phyloP scores from a whole-genome alignment of 345 rosid species.

The Excoecaria agallocha region DNA sequence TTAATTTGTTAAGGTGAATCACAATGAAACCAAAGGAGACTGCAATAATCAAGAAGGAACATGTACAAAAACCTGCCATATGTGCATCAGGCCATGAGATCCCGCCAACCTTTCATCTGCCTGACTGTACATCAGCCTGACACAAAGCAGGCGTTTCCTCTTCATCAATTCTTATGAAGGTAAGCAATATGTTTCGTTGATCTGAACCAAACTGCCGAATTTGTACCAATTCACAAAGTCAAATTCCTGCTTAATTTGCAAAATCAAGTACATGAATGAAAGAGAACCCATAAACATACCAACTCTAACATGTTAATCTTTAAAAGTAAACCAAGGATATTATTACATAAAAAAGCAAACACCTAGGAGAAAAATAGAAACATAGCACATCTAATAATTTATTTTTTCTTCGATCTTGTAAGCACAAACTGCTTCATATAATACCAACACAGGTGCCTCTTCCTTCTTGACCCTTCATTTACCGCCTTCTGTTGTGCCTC shows the following conservation, averaged over 20 bases:
- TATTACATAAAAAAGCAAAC: conserved; percentile 18
- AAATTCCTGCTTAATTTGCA: neutral
- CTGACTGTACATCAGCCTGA: too few relatives aligned
- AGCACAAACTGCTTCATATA: conserved; percentile 3
- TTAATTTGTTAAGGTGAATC: too few relatives aligned
- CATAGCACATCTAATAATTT: conserved; percentile 12
- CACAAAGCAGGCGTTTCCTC: too few relatives aligned
- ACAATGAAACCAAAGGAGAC: too few relatives aligned
- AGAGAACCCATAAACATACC: conserved; percentile 3
- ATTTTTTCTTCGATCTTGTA: conserved; percentile 7
- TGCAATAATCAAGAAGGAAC: too few relatives aligned
- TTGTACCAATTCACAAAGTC: neutral
- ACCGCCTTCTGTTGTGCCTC: conserved; percentile 57
- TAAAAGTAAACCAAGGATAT: neutral
- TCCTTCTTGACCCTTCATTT: neutral
- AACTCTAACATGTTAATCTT: neutral
- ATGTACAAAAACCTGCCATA: too few relatives aligned
- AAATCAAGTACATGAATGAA: neutral
- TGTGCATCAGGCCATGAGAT: too few relatives aligned
- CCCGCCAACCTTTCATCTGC: too few relatives aligned
- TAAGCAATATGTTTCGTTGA: too few relatives aligned
- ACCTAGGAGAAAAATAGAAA: neutral
- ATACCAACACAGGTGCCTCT: neutral
- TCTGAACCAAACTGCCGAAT: too few relatives aligned
- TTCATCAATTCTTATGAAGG: too few relatives aligned